Conservation (phyloP, 1,284 basidiomycete genomes). For the Cryptococcus jaspeensis region DNA sequence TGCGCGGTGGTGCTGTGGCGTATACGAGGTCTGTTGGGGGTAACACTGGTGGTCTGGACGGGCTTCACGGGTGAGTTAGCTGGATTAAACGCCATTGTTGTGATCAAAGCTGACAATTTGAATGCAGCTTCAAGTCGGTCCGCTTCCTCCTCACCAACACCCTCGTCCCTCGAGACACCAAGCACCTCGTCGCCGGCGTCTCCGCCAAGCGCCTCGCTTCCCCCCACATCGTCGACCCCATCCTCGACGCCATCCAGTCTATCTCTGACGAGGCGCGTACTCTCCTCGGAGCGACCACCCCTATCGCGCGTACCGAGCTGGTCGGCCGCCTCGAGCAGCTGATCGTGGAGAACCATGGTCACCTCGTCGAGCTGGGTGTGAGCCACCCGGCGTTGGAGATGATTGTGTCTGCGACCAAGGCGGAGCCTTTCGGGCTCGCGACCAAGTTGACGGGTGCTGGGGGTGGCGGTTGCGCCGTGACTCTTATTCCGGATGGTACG, state of each 20-base stretch:
- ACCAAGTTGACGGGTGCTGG: constrained; percentile 99
- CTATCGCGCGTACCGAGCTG: constrained; percentile 58
- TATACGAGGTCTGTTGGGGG: constrained; percentile 81
- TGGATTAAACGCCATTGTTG: not conserved
- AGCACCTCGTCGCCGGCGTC: constrained; percentile 88
- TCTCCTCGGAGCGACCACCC: constrained; percentile 64
- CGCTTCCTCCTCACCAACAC: constrained; percentile 91
- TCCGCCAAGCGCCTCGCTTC: constrained; percentile 57
- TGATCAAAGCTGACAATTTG: not conserved
- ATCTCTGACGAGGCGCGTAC: constrained; percentile 77
- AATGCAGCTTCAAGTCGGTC: constrained; percentile 62
- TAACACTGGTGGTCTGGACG: constrained; percentile 74
- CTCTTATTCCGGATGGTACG: constrained; percentile 81
- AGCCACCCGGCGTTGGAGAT: constrained; percentile 85
- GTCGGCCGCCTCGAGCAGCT: constrained; percentile 56
- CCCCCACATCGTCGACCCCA: constrained; percentile 70
- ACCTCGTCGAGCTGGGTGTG: constrained; percentile 86
- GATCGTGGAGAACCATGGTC: constrained; percentile 83
- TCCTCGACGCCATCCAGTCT: constrained; percentile 73
- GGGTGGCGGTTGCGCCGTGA: constrained; percentile 97
- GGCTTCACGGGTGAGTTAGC: constrained; percentile 70
- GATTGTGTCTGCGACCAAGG: constrained; percentile 69
- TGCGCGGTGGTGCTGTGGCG: constrained; percentile 88
- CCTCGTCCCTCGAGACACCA: constrained; percentile 87
- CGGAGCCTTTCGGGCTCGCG: constrained; percentile 66